Evolutionary conservation across 2,329 filamentous ascomycete species (phyloP).

Genomic region (Penicillium sp.): DNA sequence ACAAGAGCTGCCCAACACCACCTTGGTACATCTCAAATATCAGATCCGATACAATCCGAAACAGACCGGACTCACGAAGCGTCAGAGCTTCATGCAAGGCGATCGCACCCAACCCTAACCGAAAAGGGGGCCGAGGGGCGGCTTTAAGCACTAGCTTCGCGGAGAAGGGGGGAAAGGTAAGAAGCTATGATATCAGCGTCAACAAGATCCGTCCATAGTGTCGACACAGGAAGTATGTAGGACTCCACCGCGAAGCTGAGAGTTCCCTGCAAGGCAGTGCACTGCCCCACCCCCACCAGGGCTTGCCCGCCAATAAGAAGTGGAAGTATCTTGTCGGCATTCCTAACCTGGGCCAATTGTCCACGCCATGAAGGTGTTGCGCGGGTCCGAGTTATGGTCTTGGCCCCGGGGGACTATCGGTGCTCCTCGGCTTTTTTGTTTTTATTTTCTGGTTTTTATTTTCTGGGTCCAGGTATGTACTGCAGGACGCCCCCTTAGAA

Average conservation of each 20-base stretch:
- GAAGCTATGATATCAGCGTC: constrained; percentile 15
- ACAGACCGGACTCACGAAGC: constrained; percentile 4
- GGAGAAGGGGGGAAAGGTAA: neutral
- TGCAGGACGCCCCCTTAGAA: neutral
- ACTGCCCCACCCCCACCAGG: constrained; percentile 25
- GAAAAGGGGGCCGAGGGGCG: constrained; percentile 3
- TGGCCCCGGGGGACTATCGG: too few species aligned
- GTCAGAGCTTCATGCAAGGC: constrained; percentile 10
- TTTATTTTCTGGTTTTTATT: too few species aligned
- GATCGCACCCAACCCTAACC: constrained; percentile 7
- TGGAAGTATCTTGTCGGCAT: neutral
- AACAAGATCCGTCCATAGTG: neutral
- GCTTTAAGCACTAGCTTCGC: constrained; percentile 2
- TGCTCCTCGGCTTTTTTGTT: too few species aligned
- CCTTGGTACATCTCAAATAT: neutral
- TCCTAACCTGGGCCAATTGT: neutral
- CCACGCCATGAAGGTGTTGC: neutral
- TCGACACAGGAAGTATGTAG: neutral
- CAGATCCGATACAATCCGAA: neutral
- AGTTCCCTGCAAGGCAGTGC: constrained; percentile 24
- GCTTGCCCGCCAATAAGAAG: constrained; percentile 5
- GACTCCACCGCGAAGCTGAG: constrained; percentile 21
- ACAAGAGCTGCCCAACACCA: neutral
- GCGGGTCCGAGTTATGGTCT: too few species aligned
- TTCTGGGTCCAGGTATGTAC: neutral